A percentile compares a stretch with the other conserved stretches of the same genome.
Conservation (phyloP, 331 rosid species). For the Saraca asoca region DNA sequence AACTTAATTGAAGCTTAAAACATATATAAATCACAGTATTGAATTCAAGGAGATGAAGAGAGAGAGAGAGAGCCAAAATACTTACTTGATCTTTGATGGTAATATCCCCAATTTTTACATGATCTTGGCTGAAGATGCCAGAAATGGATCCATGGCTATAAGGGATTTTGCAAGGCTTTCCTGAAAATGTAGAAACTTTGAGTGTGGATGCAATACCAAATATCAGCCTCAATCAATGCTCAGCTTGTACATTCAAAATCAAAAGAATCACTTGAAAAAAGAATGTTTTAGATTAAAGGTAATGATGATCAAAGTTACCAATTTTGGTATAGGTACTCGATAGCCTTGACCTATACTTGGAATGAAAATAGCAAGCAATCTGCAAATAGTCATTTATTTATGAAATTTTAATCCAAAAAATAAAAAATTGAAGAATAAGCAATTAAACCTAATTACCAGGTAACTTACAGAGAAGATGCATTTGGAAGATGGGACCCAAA, state of each 20-base stretch:
- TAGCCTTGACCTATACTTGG: constrained; percentile 58
- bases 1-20: constrained; percentile 20
- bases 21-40: constrained; percentile 23
- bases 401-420: constrained; percentile 11
- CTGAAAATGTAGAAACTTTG: constrained; percentile 42
- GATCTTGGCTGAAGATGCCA: constrained; percentile 73
- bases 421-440: background rate
- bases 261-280: constrained; percentile 17
- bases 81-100: constrained; percentile 63
- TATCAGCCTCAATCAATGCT: background rate
- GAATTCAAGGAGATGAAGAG: background rate
- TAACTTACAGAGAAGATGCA: constrained; percentile 71
- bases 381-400: constrained; percentile 45
- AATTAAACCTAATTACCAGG: background rate
- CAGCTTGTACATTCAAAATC: constrained; percentile 2
- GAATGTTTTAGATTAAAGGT: background rate
- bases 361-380: constrained; percentile 78
- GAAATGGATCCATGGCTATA: constrained; percentile 61
- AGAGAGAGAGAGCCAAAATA: background rate
- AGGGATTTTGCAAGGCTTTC: constrained; percentile 68
- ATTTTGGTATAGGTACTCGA: constrained; percentile 65
- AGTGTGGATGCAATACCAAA: constrained; percentile 13
- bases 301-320: constrained; percentile 44
- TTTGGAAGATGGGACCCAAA: constrained; percentile 83
- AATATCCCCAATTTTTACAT: constrained; percentile 60